Base-by-base conservation (phyloP, 768 basidiomycete species). In the Trametes maxima region DNA sequence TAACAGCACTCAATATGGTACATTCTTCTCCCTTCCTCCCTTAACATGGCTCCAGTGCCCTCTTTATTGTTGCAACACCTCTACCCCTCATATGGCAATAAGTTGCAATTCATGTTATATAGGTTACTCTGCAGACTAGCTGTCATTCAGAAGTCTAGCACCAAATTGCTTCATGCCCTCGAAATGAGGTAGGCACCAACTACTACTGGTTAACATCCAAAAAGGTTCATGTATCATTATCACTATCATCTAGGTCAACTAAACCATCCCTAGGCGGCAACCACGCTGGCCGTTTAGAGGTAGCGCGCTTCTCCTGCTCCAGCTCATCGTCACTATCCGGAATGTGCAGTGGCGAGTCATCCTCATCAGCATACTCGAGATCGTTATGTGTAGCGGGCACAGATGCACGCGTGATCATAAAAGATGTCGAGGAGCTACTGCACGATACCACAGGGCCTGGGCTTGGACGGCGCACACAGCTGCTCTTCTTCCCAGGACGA, bases 381-480 rank as follows among this genome's bases (percentile, higher is more conserved):
- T 62, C 61, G 35, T 47, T 56, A 19, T 66, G 51, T 12, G 59
- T 37, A 36, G 50, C 45, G 8, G 56, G 46, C 21, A n/a, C 16
- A 45, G 55, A 43, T 47, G 52, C 40, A 35, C 21, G 46, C 8
- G 60, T n/a, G n/a, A n/a, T 57, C 10, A 51, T 64, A 2, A 59
- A 45, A 36, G 64, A 72, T 74, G 3, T 78, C 79, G 3, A 48
- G 7, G 69, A 70, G 40, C 76, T 76, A 16, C 10, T 14, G 5
- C 19, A 21, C 4, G 14, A 19, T 45, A 21, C n/a, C 7, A 8
- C n/a, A 10, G 73, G 68, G n/a, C n/a, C n/a, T 8, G 76, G 68
- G 8, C 88, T 85, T 7, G 85, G 85, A 10, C 86, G 87, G n/a
- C 81, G 82, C 55, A 88, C 79, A 57, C 80, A 69, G 14, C 60